Evolutionary conservation across 768 basidiomycete species (phyloP).

Genomic region (Albatrellus ellisii): DNA sequence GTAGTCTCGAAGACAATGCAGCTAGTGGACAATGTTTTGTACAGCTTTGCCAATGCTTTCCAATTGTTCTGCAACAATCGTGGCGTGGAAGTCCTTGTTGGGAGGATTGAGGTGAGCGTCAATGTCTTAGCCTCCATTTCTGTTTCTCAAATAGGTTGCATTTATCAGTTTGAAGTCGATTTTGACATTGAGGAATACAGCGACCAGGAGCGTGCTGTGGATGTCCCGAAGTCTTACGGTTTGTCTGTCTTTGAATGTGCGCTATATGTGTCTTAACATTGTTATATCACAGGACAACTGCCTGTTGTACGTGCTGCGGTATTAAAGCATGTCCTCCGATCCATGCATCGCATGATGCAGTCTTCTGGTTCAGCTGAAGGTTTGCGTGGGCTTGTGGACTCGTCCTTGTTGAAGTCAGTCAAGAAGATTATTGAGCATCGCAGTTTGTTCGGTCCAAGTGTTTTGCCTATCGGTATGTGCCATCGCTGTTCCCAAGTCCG

Average conservation of each 20-base stretch:
- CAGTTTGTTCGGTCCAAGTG: constrained; percentile 72
- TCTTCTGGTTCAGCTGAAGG: constrained; percentile 90
- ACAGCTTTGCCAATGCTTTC: constrained; percentile 80
- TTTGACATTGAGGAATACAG: constrained; percentile 23
- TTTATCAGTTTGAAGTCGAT: constrained; percentile 21
- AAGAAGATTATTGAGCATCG: constrained; percentile 82
- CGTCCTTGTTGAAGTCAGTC: constrained; percentile 68
- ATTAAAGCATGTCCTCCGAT: constrained; percentile 84
- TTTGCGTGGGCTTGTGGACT: constrained; percentile 87
- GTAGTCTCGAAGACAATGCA: constrained; percentile 87
- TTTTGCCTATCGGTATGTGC: constrained; percentile 69
- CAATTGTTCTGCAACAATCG: constrained; percentile 73
- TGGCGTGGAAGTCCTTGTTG: constrained; percentile 77
- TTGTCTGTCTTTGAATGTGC: constrained; percentile 10
- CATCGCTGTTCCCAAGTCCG: not conserved
- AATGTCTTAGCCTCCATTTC: not conserved
- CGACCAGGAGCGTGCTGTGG: constrained; percentile 40
- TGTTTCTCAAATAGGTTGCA: constrained; percentile 2
- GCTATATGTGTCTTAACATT: constrained; percentile 1
- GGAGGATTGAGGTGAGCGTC: constrained; percentile 66
- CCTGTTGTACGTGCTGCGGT: constrained; percentile 64
- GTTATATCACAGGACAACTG: constrained; percentile 40
- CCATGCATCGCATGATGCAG: constrained; percentile 96
- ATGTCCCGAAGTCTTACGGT: constrained; percentile 38
- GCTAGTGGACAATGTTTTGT: constrained; percentile 84